Percentiles rank a stretch among this genome's conserved stretches.
These are phyloP conservation scores for Globisporangium emineosum DNA, from an alignment of 352 stramenopile species.

Conservation along the genomic window DNA sequence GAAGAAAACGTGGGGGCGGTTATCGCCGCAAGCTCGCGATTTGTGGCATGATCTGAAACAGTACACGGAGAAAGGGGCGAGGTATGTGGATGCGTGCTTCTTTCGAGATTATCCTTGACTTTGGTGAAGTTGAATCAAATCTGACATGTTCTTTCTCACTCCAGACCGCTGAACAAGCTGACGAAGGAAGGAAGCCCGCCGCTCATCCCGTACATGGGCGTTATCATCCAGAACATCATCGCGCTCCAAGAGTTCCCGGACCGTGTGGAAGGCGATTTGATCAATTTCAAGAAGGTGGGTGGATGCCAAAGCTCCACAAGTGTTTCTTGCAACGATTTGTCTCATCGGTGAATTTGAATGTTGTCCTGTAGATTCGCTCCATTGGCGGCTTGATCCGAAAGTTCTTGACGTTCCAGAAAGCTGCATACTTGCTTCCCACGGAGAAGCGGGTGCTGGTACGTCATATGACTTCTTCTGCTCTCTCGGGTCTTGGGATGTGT, in stretches of 20 bases:
- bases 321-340: too few species aligned
- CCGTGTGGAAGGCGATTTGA: slow-evolving; percentile 63
- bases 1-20: slow-evolving; percentile 82
- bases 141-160: slow-evolving; percentile 3
- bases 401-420: slow-evolving; percentile 66
- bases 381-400: slow-evolving; percentile 57
- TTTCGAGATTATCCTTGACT: neutral
- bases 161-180: slow-evolving; percentile 68
- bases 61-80: slow-evolving; percentile 77
- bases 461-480: too few species aligned
- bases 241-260: slow-evolving; percentile 83
- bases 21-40: slow-evolving; percentile 65
- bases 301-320: neutral
- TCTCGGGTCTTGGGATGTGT: neutral
- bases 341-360: slow-evolving; percentile 4
- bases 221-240: slow-evolving; percentile 86
- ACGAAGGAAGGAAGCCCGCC: slow-evolving; percentile 68
- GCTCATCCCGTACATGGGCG: slow-evolving; percentile 79
- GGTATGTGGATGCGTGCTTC: slow-evolving; percentile 17
- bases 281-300: slow-evolving; percentile 86
- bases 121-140: neutral
- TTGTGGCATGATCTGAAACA: slow-evolving; percentile 84
- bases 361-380: slow-evolving; percentile 47
- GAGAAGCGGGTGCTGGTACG: slow-evolving; percentile 82
- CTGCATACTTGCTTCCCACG: slow-evolving; percentile 73